Conservation (phyloP, 768 basidiomycete species). For the Lentinus tigrinus region DNA sequence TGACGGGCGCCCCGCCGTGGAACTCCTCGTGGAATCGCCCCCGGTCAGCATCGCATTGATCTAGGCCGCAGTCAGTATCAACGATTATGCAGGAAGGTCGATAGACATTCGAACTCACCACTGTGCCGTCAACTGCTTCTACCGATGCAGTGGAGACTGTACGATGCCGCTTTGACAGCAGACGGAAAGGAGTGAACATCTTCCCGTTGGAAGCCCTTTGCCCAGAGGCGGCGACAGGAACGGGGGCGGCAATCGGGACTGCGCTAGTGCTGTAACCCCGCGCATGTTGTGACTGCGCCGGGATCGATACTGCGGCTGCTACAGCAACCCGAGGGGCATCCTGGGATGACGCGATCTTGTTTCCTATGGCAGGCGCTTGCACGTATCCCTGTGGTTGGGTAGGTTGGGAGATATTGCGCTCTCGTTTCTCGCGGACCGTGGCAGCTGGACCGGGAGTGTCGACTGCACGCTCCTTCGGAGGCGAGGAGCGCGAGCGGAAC, state of each 20-base stretch:
- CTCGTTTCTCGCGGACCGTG: slow-evolving; percentile 8
- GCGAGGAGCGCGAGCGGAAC: slow-evolving; percentile 32
- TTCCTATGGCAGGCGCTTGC: background rate
- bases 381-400: slow-evolving; percentile 1
- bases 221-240: slow-evolving; percentile 21
- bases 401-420: slow-evolving; percentile 14
- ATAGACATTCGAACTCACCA: slow-evolving; percentile 45
- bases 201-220: slow-evolving; percentile 41
- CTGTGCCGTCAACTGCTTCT: slow-evolving; percentile 78
- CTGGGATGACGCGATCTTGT: background rate
- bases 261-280: slow-evolving; percentile 19
- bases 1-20: slow-evolving; percentile 49
- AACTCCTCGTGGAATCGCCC: slow-evolving; percentile 65
- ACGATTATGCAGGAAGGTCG: background rate
- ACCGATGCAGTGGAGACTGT: slow-evolving; percentile 73
- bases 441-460: slow-evolving; percentile 5
- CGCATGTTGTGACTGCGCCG: slow-evolving; percentile 13
- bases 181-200: slow-evolving; percentile 62
- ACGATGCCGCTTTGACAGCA: slow-evolving; percentile 59
- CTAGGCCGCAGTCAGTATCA: slow-evolving; percentile 30
- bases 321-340: slow-evolving; percentile 9
- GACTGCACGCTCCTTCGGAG: slow-evolving; percentile 23
- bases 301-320: slow-evolving; percentile 3
- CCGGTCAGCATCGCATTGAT: slow-evolving; percentile 75
- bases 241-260: slow-evolving; percentile 29